Conservation (phyloP, 2,329 filamentous ascomycete species). For the Massarina eburnea region DNA sequence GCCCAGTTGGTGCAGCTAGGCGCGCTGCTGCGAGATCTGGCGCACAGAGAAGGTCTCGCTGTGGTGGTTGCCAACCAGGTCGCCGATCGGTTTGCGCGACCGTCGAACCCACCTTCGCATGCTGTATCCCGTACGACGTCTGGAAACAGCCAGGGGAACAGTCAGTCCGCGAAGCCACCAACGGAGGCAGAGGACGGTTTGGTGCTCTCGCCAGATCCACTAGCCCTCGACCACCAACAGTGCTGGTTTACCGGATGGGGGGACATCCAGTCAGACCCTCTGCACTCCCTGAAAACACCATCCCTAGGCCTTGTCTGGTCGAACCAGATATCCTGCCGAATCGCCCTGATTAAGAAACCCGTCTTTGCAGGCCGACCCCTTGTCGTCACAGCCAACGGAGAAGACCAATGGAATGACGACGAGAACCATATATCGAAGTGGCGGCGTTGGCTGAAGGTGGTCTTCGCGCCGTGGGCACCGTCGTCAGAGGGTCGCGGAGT, state of each 20-base stretch:
- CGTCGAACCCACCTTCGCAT: slow-evolving; percentile 23
- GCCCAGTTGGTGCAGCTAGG: slow-evolving; percentile 77
- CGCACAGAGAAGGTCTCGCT: slow-evolving; percentile 72
- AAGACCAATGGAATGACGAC: slow-evolving; percentile 46
- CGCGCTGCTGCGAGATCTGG: slow-evolving; percentile 72
- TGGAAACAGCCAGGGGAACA: slow-evolving; percentile 26
- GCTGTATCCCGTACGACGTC: slow-evolving; percentile 30
- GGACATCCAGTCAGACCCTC: slow-evolving; percentile 51
- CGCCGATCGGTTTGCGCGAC: slow-evolving; percentile 72
- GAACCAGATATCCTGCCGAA: slow-evolving; percentile 80
- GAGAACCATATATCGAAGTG: slow-evolving; percentile 57
- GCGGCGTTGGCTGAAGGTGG: slow-evolving; percentile 81
- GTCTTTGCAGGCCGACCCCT: slow-evolving; percentile 43
- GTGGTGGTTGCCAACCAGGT: slow-evolving; percentile 96
- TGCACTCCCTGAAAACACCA: slow-evolving; percentile 69
- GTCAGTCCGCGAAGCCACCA: slow-evolving; percentile 7
- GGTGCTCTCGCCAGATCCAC: slow-evolving; percentile 54
- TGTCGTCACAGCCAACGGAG: slow-evolving; percentile 31
- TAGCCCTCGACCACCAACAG: slow-evolving; percentile 86
- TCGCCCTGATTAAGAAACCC: slow-evolving; percentile 76
- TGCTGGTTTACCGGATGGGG: slow-evolving; percentile 97
- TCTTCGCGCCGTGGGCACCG: slow-evolving; percentile 78
- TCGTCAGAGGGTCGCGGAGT: slow-evolving; percentile 57
- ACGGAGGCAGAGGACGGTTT: slow-evolving; percentile 18
- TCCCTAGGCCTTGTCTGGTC: slow-evolving; percentile 88